A percentile compares a stretch with the other conserved stretches of the same genome.
Evolutionary conservation across 176 grass and related monocot genomes (phyloP).

Genomic region (Rhipidocladum racemiflorum): DNA sequence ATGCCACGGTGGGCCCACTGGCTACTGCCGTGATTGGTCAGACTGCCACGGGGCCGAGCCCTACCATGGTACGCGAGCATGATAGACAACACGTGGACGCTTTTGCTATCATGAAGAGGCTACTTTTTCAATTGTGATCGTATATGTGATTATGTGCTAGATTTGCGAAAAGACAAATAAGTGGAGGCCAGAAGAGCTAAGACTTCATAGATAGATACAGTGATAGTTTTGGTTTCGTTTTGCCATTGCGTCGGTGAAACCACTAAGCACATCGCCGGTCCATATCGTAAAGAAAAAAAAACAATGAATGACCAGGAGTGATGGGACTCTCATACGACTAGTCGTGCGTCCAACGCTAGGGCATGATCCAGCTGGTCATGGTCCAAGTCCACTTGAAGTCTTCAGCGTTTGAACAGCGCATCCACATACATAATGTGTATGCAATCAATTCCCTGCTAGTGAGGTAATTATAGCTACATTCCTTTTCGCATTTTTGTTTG

Average conservation of each 20-base stretch:
- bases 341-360: background rate
- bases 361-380: background rate
- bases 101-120: no score
- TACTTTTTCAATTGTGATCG: no score
- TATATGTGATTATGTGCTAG: no score
- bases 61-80: no score
- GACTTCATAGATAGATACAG: background rate
- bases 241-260: background rate
- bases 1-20: no score
- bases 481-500: background rate
- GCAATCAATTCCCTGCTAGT: background rate
- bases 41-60: no score
- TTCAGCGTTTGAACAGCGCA: background rate
- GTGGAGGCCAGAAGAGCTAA: no score
- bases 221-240: background rate
- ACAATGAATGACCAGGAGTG: background rate
- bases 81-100: no score
- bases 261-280: background rate
- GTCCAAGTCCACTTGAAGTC: conserved; percentile 27
- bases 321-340: background rate
- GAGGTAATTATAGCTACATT: background rate
- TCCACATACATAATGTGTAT: background rate
- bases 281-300: background rate
- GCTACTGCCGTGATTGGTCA: no score
- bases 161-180: no score